Conservation (phyloP, 805 yeast genomes). For the Maudiozyma bulderi region DNA sequence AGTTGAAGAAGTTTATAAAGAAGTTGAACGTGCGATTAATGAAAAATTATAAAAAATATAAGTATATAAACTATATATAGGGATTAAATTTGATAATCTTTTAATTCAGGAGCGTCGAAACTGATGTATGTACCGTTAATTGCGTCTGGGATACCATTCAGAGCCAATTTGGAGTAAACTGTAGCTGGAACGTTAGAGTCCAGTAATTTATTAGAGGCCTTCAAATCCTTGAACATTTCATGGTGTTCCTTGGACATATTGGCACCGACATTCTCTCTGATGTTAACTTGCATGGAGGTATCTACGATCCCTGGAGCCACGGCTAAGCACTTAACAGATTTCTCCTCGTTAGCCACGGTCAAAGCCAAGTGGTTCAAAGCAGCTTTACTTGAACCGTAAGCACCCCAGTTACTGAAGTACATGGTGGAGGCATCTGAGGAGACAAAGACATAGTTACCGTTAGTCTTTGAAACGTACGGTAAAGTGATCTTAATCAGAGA, state of each 20-base stretch:
- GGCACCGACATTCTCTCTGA: slow-evolving; percentile 48
- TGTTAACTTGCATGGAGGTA: slow-evolving; percentile 75
- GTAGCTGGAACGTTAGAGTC: slow-evolving; percentile 65
- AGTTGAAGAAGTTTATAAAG: slow-evolving; percentile 64
- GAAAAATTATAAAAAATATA: slow-evolving; percentile 21
- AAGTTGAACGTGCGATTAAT: slow-evolving; percentile 59
- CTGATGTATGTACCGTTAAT: slow-evolving; percentile 63
- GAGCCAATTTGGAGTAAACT: slow-evolving; percentile 57
- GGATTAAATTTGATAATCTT: slow-evolving; percentile 4
- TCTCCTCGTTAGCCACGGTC: slow-evolving; percentile 63
- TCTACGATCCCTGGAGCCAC: slow-evolving; percentile 94
- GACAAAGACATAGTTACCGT: slow-evolving; percentile 62
- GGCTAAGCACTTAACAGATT: slow-evolving; percentile 41
- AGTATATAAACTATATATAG: not conserved
- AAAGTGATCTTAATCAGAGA: slow-evolving; percentile 44
- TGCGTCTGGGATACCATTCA: slow-evolving; percentile 44
- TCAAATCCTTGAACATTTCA: slow-evolving; percentile 53
- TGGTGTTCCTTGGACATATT: slow-evolving; percentile 54
- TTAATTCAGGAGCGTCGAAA: slow-evolving; percentile 36
- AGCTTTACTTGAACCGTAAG: slow-evolving; percentile 86
- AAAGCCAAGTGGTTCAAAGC: slow-evolving; percentile 71
- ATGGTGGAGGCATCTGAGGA: slow-evolving; percentile 78
- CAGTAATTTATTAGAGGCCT: slow-evolving; percentile 47
- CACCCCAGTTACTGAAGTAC: slow-evolving; percentile 54
- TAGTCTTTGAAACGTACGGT: slow-evolving; percentile 44